Percentiles rank a stretch among this genome's conserved stretches.
Conservation (phyloP, 192 early-diverging fungal genomes). For the Backusella sp. region DNA sequence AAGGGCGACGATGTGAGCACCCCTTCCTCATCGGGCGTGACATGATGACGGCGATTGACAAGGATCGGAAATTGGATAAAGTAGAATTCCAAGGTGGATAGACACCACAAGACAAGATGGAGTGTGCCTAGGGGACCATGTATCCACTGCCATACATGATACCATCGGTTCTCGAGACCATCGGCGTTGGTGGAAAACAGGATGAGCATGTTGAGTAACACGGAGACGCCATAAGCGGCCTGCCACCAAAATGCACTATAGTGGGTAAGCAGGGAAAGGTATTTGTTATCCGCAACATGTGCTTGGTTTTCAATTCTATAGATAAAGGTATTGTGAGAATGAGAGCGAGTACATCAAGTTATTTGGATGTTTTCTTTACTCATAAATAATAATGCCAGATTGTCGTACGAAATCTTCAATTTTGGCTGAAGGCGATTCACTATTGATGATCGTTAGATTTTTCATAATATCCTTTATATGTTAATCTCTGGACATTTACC, state of each 20-base stretch:
- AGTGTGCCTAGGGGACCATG: background rate
- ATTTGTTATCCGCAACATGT: conserved; percentile 16
- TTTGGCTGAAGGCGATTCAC: conserved; percentile 25
- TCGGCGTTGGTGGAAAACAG: background rate
- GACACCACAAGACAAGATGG: conserved; percentile 14
- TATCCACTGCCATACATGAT: background rate
- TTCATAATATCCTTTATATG: background rate
- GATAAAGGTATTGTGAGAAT: too few species aligned
- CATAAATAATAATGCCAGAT: conserved; percentile 21
- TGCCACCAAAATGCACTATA: conserved; percentile 25
- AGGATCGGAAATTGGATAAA: conserved; percentile 24
- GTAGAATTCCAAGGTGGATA: conserved; percentile 25
- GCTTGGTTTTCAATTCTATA: conserved; percentile 25
- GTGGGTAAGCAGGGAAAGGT: conserved; percentile 14
- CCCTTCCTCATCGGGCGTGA: background rate
- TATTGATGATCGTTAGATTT: background rate
- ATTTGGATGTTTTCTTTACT: background rate
- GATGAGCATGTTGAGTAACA: conserved; percentile 20
- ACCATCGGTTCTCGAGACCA: background rate
- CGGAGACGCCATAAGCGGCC: conserved; percentile 11
- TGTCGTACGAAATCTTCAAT: conserved; percentile 28
- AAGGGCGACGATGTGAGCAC: background rate
- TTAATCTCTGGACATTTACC: conserved; percentile 7
- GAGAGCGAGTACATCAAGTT: too few species aligned
- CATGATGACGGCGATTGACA: conserved; percentile 17